Conservation (phyloP, 176 grass and related monocot genomes). For the Triticum monococcum region DNA sequence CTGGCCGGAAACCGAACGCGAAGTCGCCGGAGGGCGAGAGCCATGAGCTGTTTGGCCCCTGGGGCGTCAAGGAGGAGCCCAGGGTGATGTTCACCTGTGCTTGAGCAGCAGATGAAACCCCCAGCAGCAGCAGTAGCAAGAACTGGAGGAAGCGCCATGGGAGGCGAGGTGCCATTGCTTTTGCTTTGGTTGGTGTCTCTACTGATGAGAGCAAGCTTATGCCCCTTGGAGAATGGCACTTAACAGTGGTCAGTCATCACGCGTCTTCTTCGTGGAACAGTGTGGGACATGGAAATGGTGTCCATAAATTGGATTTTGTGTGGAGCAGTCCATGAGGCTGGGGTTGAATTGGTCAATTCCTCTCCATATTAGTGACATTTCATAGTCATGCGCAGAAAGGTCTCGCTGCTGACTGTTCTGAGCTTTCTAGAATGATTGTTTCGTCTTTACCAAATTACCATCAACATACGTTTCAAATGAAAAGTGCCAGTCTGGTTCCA, state of each 20-base stretch:
- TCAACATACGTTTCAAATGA: too few relatives aligned
- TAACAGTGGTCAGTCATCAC: not conserved
- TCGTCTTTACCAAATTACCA: too few relatives aligned
- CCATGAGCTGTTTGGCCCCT: constrained; percentile 24
- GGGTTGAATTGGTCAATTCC: not conserved
- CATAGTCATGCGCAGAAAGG: not conserved
- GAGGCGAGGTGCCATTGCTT: not conserved
- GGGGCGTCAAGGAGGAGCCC: constrained; percentile 13
- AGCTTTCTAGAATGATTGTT: not conserved
- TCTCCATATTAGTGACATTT: not conserved
- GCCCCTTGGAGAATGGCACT: not conserved
- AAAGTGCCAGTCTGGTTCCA: not conserved
- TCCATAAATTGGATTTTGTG: not conserved
- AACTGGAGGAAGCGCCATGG: not conserved
- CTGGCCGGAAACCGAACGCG: not conserved
- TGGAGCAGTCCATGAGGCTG: not conserved
- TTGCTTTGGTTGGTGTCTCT: not conserved
- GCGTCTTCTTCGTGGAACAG: not conserved
- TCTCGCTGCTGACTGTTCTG: not conserved
- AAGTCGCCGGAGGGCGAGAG: constrained; percentile 16
- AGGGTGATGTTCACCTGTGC: constrained; percentile 23
- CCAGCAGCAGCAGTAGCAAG: not conserved
- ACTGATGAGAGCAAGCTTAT: not conserved
- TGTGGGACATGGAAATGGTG: not conserved
- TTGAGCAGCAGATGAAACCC: not conserved